These are phyloP conservation scores for Coleophoma cylindrospora DNA, from an alignment of 2,329 filamentous ascomycete genomes.

Conservation along the genomic window DNA sequence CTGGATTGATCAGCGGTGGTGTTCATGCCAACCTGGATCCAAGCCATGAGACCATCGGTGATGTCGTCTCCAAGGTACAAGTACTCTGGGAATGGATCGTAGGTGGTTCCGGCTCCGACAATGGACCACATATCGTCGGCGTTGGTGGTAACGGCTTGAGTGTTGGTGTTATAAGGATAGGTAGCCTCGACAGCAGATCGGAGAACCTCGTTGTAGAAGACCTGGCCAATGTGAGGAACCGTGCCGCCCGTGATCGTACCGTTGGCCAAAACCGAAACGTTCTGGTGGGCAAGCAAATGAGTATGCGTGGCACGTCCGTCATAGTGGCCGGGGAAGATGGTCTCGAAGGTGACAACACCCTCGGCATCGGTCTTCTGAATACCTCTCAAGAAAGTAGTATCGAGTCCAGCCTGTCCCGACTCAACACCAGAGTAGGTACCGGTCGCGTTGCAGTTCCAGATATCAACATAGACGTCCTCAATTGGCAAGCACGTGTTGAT, in stretches of 20 bases:
- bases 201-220: slow-evolving; percentile 59
- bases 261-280: slow-evolving; percentile 19
- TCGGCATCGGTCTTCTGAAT: slow-evolving; percentile 33
- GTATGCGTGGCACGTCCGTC: slow-evolving; percentile 38
- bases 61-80: slow-evolving; percentile 48
- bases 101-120: slow-evolving; percentile 34
- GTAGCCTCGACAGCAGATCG: slow-evolving; percentile 42
- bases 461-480: slow-evolving; percentile 38
- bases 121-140: slow-evolving; percentile 41
- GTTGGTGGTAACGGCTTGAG: slow-evolving; percentile 40
- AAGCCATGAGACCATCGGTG: slow-evolving; percentile 46
- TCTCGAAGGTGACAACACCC: slow-evolving; percentile 34
- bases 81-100: slow-evolving; percentile 51
- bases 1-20: not conserved
- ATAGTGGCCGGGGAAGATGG: slow-evolving; percentile 38
- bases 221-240: slow-evolving; percentile 55
- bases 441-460: slow-evolving; percentile 35
- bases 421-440: slow-evolving; percentile 41
- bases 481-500: slow-evolving; percentile 1
- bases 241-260: slow-evolving; percentile 43
- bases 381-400: slow-evolving; percentile 28
- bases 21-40: slow-evolving; percentile 41
- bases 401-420: not conserved
- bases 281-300: slow-evolving; percentile 27
- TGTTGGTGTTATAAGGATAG: slow-evolving; percentile 41